A percentile compares a stretch with the other conserved stretches of the same genome.
Conservation (phyloP, 768 basidiomycete genomes). For the Pilatotrama ljubarskyi region DNA sequence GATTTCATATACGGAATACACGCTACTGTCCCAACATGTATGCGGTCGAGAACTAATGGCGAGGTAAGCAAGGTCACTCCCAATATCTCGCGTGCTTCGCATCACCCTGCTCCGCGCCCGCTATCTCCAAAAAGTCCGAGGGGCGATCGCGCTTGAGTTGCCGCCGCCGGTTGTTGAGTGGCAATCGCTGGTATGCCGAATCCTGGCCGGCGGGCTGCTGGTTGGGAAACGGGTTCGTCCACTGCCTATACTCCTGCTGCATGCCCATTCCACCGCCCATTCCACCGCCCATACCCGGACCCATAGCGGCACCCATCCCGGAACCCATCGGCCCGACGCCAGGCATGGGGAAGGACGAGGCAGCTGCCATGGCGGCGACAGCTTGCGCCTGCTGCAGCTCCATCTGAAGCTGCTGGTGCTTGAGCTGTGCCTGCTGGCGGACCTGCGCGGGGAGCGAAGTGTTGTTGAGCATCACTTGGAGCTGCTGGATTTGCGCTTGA, state of each 20-base stretch:
- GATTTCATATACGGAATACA: too few relatives aligned
- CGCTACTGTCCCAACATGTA: too few relatives aligned
- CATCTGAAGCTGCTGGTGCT: conserved; percentile 77
- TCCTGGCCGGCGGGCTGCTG: conserved; percentile 72
- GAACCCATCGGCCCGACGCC: conserved; percentile 31
- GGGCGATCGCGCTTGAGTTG: conserved; percentile 76
- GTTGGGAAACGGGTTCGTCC: conserved; percentile 54
- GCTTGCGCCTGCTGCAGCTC: conserved; percentile 80
- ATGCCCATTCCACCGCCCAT: conserved; percentile 14
- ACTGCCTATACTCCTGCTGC: conserved; percentile 43
- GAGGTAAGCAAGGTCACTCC: conserved; percentile 47
- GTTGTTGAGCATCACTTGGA: conserved; percentile 79
- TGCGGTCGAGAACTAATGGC: too few relatives aligned
- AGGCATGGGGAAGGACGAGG: conserved; percentile 32
- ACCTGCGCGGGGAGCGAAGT: conserved; percentile 68
- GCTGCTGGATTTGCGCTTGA: conserved; percentile 82
- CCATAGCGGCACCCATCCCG: conserved; percentile 32
- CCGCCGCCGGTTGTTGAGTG: conserved; percentile 77
- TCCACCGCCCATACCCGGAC: conserved; percentile 40
- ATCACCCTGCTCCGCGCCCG: conserved; percentile 53
- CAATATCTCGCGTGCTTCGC: conserved; percentile 72
- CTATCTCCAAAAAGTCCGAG: conserved; percentile 78
- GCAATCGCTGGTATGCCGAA: conserved; percentile 85
- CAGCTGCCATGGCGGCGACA: conserved; percentile 59
- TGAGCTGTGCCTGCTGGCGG: conserved; percentile 79